Conservation (phyloP, 2,329 filamentous ascomycete genomes). For the Penicillium sp. region DNA sequence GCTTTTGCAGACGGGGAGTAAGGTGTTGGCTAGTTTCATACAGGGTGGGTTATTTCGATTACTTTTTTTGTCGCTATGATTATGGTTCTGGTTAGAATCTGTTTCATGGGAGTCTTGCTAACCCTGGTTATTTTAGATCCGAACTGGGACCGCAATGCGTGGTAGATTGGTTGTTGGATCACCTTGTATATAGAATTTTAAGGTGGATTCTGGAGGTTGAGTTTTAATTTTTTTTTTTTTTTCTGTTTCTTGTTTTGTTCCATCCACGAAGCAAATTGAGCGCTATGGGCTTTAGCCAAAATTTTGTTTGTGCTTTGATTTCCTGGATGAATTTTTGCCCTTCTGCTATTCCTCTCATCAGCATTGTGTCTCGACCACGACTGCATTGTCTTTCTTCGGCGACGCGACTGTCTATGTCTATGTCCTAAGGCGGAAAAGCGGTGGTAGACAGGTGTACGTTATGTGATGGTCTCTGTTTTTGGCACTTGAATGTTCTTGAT, state of each 20-base stretch:
- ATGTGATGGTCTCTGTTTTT: conserved; percentile 7
- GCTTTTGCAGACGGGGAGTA: conserved; percentile 93
- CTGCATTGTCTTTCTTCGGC: conserved; percentile 1
- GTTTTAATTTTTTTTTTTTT: background rate
- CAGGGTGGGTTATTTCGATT: conserved; percentile 66
- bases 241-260: background rate
- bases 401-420: background rate
- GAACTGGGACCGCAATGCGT: conserved; percentile 84
- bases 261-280: conserved; percentile 1
- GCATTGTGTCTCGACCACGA: background rate
- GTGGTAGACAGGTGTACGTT: conserved; percentile 18
- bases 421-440: background rate
- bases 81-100: background rate
- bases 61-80: background rate
- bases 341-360: background rate
- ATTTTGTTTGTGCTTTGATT: background rate
- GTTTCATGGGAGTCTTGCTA: conserved; percentile 4
- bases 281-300: conserved; percentile 2
- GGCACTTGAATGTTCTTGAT: conserved; percentile 11
- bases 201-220: background rate
- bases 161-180: conserved; percentile 50
- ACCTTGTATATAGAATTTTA: background rate
- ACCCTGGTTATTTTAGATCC: conserved; percentile 40
- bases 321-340: background rate
- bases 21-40: conserved; percentile 93